These are phyloP conservation scores for Prototheca cutis DNA, from an alignment of 163 green algal genomes.

Conservation along the genomic window DNA sequence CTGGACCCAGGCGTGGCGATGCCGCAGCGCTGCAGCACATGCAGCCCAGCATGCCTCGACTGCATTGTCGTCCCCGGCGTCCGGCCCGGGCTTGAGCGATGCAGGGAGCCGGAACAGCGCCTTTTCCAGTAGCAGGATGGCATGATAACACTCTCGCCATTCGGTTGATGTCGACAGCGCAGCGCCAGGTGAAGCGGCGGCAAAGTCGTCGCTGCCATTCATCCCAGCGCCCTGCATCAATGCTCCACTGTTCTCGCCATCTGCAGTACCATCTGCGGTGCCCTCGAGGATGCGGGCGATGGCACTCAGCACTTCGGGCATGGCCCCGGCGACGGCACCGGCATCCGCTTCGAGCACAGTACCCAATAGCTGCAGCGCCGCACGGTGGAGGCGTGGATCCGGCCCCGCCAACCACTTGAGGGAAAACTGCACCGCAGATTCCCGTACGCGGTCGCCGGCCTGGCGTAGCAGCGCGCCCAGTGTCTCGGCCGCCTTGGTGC, in stretches of 20 bases:
- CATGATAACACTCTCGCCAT: conserved; percentile 75
- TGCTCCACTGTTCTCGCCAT: too few relatives aligned
- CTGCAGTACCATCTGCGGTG: too few relatives aligned
- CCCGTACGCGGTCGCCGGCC: conserved; percentile 14
- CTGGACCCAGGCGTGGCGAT: conserved; percentile 80
- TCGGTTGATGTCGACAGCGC: conserved; percentile 2
- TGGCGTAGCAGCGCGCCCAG: conserved; percentile 43
- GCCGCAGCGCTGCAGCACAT: conserved; percentile 37
- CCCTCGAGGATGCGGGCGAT: conserved; percentile 15
- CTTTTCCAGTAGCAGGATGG: conserved; percentile 63
- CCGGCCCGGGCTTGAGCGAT: too few relatives aligned
- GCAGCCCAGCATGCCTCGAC: conserved; percentile 36
- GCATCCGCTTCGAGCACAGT: conserved; percentile 56
- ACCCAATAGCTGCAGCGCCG: conserved; percentile 49
- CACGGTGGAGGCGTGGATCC: conserved; percentile 32
- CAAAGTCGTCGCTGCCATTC: too few relatives aligned
- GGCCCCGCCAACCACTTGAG: conserved; percentile 43
- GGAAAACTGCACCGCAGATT: conserved; percentile 38
- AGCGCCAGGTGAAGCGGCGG: too few relatives aligned
- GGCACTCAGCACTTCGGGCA: conserved; percentile 18
- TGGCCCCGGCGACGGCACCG: conserved; percentile 22
- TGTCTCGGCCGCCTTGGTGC: conserved; percentile 25
- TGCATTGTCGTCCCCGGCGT: too few relatives aligned
- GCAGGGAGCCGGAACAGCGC: too few relatives aligned
- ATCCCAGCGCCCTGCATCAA: too few relatives aligned